These are phyloP conservation scores for Amborella trichopoda DNA, from an alignment of 164 flowering plant genomes.

Conservation along the genomic window DNA sequence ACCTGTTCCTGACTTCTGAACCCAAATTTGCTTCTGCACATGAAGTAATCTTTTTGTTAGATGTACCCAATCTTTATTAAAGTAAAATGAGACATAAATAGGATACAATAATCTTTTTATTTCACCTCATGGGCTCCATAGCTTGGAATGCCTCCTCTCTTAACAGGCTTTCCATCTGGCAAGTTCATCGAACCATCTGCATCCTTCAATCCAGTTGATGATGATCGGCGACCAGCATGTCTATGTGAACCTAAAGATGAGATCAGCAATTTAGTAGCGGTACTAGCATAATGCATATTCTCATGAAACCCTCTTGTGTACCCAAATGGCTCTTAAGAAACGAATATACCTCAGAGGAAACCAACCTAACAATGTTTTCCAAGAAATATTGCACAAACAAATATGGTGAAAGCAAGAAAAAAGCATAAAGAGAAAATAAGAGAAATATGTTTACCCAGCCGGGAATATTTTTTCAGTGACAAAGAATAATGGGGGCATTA, in stretches of 20 bases:
- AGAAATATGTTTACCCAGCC: too few relatives aligned
- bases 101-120: background rate
- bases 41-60: too few relatives aligned
- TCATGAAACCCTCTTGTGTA: too few relatives aligned
- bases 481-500: too few relatives aligned
- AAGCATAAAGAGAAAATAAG: background rate
- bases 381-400: background rate
- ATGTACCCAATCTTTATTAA: background rate
- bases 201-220: background rate
- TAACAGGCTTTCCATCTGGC: background rate
- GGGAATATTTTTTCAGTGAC: too few relatives aligned
- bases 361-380: background rate
- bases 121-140: slow-evolving; percentile 2
- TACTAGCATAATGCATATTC: too few relatives aligned
- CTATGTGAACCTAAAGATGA: slow-evolving; percentile 21
- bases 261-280: too few relatives aligned
- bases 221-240: background rate
- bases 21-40: slow-evolving; percentile 31
- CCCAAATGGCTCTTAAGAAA: background rate
- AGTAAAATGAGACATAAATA: background rate
- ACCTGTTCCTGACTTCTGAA: slow-evolving; percentile 28
- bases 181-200: background rate
- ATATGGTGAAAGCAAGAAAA: background rate
- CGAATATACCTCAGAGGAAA: background rate
- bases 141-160: background rate